Evolutionary conservation across 139 green algal species (phyloP), one percentile per base, ranked within the genome.

Genomic region (Tetradesmus lagerheimii): DNA sequence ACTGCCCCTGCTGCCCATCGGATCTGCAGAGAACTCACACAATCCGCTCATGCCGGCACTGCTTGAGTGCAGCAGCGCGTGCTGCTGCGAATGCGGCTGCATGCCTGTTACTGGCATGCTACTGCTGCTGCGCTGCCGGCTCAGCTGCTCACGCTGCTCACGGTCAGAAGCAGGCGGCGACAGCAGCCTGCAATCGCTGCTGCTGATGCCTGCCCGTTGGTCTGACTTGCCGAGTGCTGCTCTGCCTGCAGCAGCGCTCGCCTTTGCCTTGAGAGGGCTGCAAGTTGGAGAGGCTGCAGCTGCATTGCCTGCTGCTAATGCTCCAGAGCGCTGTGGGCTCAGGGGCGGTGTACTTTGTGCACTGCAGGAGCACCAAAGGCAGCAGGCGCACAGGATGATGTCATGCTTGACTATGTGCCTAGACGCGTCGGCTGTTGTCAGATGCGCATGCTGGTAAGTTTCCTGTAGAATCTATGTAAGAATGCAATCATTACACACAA

Each of bases 111-210:
- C 20, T 8, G 38, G 23, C 35, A 47, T n/a, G 77, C 77, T n/a
- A 6, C 77, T 47, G 85, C 34, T 35, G 29, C 85, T 75, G 85
- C 11, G 67, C 82, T 41, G 85, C 20, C 15, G 38, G 3, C 84
- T 34, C 37, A 66, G 31, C n/a, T 64, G 37, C 66, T 66, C 9
- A 15, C 34, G 43, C 41, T 86, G 80, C 12, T 71, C 80, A 27
- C 43, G 45, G 0, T 71, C 41, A 34, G 80, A 41, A 25, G 80
- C 15, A 31, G 80, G 81, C 23, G 47, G 34, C 31, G 53, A 75
- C 8, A 78, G 57, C 57, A 78, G 27, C 37, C 84, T 89, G 84
- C 64, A n/a, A 45, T 75, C 16, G 84, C 64, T 82, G 62, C 11
- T 79, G 84, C 66, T 89, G 27, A 38, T 37, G 37, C 83, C 31